Evolutionary conservation across 139 green algal species (phyloP), one percentile per base, ranked within the genome.

Genomic region (Asterochloris erici): DNA sequence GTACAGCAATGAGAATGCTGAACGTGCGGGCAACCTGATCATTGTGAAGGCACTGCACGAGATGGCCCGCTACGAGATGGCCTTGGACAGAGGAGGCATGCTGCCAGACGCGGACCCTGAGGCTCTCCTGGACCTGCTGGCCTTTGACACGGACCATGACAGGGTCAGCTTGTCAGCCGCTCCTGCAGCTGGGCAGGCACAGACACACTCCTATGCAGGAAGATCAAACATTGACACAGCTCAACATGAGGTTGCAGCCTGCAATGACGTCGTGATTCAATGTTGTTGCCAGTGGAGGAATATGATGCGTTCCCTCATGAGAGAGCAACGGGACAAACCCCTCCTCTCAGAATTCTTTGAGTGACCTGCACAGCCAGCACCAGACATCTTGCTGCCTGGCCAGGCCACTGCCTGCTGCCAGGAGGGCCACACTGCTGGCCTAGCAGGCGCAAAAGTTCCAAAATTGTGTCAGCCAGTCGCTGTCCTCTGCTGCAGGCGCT

Each of bases 401-500:
- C 19, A 77, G n/a, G n/a, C 23, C 71, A 28, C 23, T 29, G 23
- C n/a, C n/a, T 38, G 14, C 14, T 19, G 14, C n/a, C 71, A 16
- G 24, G 4, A 16, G 16, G 71, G 15, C 1, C 15, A 4, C 71
- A 28, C n/a, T 60, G 71, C 24, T 60, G 14, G 26, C 71, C 24
- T 29, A 9, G 23, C n/a, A 24, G 1, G 23, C 71, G 14, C 23
- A 77, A 77, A 11, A 21, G n/a, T 13, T 10, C 2, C 24, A 77
- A 60, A 21, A 24, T 79, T 19, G 14, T 68, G 74, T 66, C 15
- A 63, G 11, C 60, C 17, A 70, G 0, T 24, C 2, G n/a, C 27
- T 38, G 61, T 0, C 12, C n/a, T 63, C 29, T 68, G 24, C 15
- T 85, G 77, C 84, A 90, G 86, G 60, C 81, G 0, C 78, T 90